These are phyloP conservation scores for Talaromyces wortmannii DNA, from an alignment of 495 filamentous ascomycete species.

Conservation along the genomic window DNA sequence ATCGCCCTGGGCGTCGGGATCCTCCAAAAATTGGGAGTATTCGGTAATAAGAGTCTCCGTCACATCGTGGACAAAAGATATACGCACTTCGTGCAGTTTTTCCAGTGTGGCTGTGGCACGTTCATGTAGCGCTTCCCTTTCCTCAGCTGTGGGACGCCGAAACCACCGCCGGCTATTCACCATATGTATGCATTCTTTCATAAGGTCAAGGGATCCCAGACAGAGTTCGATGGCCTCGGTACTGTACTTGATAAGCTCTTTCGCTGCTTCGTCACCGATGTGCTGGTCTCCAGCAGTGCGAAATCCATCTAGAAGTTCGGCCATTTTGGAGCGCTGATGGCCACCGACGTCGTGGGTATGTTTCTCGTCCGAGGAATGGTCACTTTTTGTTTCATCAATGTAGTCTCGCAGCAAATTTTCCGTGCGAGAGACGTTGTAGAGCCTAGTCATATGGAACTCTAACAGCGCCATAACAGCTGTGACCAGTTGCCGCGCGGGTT, in stretches of 20 bases:
- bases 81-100: slow-evolving; percentile 10
- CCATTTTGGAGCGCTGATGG: slow-evolving; percentile 20
- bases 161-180: slow-evolving; percentile 22
- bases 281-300: slow-evolving; percentile 17
- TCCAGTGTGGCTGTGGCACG: slow-evolving; percentile 9
- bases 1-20: slow-evolving; percentile 10
- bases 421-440: slow-evolving; percentile 1
- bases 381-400: background rate
- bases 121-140: slow-evolving; percentile 8
- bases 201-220: slow-evolving; percentile 10
- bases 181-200: slow-evolving; percentile 14
- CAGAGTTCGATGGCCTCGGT: slow-evolving; percentile 16
- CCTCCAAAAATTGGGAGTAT: slow-evolving; percentile 19
- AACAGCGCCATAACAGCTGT: slow-evolving; percentile 8
- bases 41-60: slow-evolving; percentile 18
- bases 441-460: slow-evolving; percentile 13
- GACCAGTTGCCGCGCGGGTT: slow-evolving; percentile 11
- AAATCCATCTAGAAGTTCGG: slow-evolving; percentile 14
- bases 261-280: slow-evolving; percentile 16
- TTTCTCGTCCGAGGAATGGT: background rate
- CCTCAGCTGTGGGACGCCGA: slow-evolving; percentile 11
- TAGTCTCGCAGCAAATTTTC: slow-evolving; percentile 6
- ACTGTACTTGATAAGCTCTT: slow-evolving; percentile 14
- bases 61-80: slow-evolving; percentile 14
- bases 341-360: slow-evolving; percentile 13